Base-by-base conservation (phyloP, 345 rosid genomes). In the Litchi chinensis region DNA sequence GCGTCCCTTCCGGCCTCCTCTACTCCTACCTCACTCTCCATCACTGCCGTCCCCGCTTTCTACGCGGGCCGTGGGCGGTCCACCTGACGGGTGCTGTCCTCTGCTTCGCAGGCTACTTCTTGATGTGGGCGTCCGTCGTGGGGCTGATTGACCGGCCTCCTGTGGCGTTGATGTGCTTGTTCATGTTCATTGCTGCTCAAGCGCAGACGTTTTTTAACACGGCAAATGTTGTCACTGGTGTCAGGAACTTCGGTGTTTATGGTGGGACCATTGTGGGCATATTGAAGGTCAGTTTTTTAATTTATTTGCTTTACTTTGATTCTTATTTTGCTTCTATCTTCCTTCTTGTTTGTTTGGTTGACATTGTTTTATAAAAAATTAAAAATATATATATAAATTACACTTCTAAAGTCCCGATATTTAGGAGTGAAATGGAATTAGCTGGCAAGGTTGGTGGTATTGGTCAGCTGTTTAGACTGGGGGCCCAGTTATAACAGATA, bases 241-340 rank as follows among this genome's bases (percentile, higher is more conserved):
- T 95, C 0, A 87, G 82, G 73, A 95, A 95, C 76, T 93, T 93
- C 76, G 80, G 87, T 16, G 82, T 76, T 59, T 93, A 90, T 80
- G 85, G 97, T 68, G 98, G 98, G 76, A 93, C 98, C 19, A 90
- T 90, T 41, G 97, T 95, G 1, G 98, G 98, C 22, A 90, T 92
- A 28, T 85, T 93, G 94, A 95, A 93, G 98, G 98, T 92, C 10
- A 57, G 18, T 52, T 57, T 32, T 32, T 32, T 32, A 0, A 0
- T 15, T 12, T 50, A 26, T 50, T 1, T 57, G 26, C 43, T 44
- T 76, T 62, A 48, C 57, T 77, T 69, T 54, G 43, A 18, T 26
- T 50, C 65, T 57, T 5, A 57, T 18, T 57, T 57, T 57, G 24
- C 21, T 57, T 6, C 2, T 21, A 0, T 7, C n/a, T 18, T 57